Percentiles rank a stretch among this genome's conserved stretches.
phyloP scores from a whole-genome alignment of 371 early-diverging fungal genomes.

The Saksenaea oblongispora region DNA sequence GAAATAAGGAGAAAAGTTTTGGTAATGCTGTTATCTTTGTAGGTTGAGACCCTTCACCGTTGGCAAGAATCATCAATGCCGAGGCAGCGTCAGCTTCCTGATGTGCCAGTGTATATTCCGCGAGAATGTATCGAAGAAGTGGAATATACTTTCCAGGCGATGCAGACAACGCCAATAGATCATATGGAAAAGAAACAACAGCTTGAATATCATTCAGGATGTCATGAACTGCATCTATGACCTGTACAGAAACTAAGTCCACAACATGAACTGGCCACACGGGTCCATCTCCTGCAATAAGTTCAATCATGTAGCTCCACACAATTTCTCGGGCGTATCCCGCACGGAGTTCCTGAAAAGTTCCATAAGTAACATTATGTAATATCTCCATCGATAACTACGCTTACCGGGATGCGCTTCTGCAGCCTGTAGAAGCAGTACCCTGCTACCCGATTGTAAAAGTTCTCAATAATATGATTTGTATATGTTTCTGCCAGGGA shows the following conservation, averaged over 20 bases:
- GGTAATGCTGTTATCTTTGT: background rate
- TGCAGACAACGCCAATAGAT: background rate
- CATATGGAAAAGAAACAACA: background rate
- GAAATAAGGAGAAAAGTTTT: background rate
- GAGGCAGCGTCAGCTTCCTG: background rate
- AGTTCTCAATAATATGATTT: too few relatives aligned
- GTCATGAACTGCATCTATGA: background rate
- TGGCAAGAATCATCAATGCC: background rate
- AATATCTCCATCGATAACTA: background rate
- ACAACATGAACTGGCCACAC: background rate
- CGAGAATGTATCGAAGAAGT: background rate
- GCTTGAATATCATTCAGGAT: background rate
- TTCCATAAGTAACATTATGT: background rate
- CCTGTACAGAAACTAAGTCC: background rate
- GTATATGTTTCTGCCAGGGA: too few relatives aligned
- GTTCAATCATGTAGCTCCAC: background rate
- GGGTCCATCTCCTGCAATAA: background rate
- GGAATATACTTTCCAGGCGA: background rate
- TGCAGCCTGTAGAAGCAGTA: background rate
- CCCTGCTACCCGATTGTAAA: too few relatives aligned
- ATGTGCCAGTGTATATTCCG: background rate
- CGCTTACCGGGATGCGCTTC: background rate
- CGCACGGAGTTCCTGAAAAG: background rate
- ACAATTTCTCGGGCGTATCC: background rate
- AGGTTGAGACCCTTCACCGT: too few relatives aligned